phyloP scores from a whole-genome alignment of 192 early-diverging fungal species.

The Gonapodya prolifera region DNA sequence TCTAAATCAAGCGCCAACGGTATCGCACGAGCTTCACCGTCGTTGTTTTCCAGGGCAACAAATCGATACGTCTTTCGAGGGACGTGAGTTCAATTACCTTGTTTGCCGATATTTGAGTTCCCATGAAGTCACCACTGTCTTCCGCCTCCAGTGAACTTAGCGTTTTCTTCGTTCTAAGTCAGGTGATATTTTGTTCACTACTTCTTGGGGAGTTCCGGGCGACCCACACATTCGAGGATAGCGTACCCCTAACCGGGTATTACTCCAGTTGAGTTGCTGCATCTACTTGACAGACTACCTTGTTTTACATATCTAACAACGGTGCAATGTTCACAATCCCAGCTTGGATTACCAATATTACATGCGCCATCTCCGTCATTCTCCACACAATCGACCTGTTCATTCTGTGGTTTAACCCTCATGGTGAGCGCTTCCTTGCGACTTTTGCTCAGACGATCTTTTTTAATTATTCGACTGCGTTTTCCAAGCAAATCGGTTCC shows the following conservation, averaged over 20 bases:
- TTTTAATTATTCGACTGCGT: background rate
- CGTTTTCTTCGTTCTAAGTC: background rate
- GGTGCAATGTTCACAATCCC: background rate
- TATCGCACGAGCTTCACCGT: background rate
- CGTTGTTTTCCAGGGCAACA: background rate
- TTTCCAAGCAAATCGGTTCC: background rate
- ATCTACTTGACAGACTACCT: background rate
- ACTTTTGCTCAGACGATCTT: background rate
- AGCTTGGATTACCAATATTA: background rate
- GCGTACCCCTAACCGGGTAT: background rate
- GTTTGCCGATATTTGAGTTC: background rate
- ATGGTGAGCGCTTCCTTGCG: background rate
- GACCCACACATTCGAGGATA: background rate
- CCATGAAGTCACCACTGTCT: background rate
- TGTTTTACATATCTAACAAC: background rate
- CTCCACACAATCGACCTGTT: background rate
- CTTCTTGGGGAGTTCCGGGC: background rate
- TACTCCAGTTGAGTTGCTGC: background rate
- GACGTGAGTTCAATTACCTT: background rate
- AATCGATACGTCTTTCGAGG: background rate
- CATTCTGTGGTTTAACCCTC: background rate
- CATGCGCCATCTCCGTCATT: background rate
- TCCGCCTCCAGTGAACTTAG: background rate
- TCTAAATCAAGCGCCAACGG: background rate
- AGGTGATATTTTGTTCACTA: background rate